A percentile compares a stretch with the other conserved stretches of the same genome.
Evolutionary conservation across 108 stramenopile genomes (phyloP).

Genomic region (Mayamaea pseudoterrestris): DNA sequence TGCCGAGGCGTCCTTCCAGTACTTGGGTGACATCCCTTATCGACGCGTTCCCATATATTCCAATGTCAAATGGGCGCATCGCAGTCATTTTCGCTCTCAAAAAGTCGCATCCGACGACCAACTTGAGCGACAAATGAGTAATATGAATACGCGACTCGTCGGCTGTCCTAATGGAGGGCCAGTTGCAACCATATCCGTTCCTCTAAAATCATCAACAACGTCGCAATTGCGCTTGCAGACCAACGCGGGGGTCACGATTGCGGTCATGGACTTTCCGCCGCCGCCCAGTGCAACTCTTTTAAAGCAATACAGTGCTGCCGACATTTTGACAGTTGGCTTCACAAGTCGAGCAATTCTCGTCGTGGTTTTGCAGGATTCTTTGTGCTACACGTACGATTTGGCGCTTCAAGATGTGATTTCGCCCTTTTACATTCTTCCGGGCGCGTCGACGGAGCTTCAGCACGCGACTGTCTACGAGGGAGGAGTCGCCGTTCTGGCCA

Average conservation of each 20-base stretch:
- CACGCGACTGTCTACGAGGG: constrained; percentile 61
- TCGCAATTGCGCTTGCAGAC: constrained; percentile 62
- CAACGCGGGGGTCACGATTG: constrained; percentile 42
- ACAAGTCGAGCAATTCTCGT: constrained; percentile 48
- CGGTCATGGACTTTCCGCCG: constrained; percentile 50
- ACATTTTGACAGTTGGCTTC: constrained; percentile 67
- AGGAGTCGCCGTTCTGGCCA: constrained; percentile 59
- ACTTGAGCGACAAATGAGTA: constrained; percentile 22
- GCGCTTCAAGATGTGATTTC: constrained; percentile 37
- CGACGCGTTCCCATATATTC: constrained; percentile 53
- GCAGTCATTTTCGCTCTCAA: too few relatives aligned
- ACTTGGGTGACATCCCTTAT: constrained; percentile 76
- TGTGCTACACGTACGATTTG: constrained; percentile 60
- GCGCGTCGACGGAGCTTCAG: constrained; percentile 30
- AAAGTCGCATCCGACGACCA: background rate
- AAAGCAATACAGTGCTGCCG: constrained; percentile 28
- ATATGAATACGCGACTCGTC: constrained; percentile 50
- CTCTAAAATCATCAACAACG: constrained; percentile 27
- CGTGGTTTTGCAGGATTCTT: constrained; percentile 56
- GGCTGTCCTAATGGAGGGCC: constrained; percentile 80
- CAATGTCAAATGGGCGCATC: constrained; percentile 57
- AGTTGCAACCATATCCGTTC: constrained; percentile 54
- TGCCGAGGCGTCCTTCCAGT: constrained; percentile 63
- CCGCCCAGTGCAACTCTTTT: constrained; percentile 6
- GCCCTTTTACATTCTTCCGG: constrained; percentile 55